These are phyloP conservation scores for Lodderomyces jiufengensis DNA, from an alignment of 1,139 yeast genomes.

Conservation along the genomic window DNA sequence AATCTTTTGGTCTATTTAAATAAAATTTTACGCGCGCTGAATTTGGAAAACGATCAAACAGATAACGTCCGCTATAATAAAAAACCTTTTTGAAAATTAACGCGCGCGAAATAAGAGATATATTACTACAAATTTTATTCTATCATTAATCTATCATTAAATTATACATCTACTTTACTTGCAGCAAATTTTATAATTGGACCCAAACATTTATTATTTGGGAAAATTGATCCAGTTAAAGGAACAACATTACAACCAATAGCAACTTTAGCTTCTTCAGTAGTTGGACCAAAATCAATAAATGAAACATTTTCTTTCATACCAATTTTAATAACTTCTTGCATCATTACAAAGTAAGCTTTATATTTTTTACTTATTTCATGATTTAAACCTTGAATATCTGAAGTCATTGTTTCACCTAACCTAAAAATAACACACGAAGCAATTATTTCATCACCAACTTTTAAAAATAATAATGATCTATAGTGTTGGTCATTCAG, in stretches of 20 bases:
- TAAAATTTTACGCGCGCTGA: no score
- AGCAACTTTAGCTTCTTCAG: conserved; percentile 37
- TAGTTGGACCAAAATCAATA: conserved; percentile 42
- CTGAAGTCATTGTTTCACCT: conserved; percentile 45
- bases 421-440: conserved; percentile 41
- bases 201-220: conserved; percentile 16
- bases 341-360: conserved; percentile 50
- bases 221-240: conserved; percentile 26
- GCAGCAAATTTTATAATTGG: conserved; percentile 21
- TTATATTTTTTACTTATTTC: conserved; percentile 36
- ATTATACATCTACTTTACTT: conserved; percentile 18
- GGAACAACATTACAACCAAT: conserved; percentile 39
- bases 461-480: conserved; percentile 35
- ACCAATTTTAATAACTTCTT: conserved; percentile 40
- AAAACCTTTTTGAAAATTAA: no score
- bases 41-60: no score
- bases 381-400: conserved; percentile 42
- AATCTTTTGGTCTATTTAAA: no score
- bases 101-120: no score
- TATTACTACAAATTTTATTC: no score
- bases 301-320: conserved; percentile 33
- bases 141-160: not conserved
- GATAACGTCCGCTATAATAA: no score
- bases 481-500: conserved; percentile 24
- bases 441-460: conserved; percentile 33